Percentiles rank a stretch among this genome's conserved stretches.
Evolutionary conservation across 2,329 filamentous ascomycete species (phyloP).

Genomic region (Magnaporthiopsis poae): DNA sequence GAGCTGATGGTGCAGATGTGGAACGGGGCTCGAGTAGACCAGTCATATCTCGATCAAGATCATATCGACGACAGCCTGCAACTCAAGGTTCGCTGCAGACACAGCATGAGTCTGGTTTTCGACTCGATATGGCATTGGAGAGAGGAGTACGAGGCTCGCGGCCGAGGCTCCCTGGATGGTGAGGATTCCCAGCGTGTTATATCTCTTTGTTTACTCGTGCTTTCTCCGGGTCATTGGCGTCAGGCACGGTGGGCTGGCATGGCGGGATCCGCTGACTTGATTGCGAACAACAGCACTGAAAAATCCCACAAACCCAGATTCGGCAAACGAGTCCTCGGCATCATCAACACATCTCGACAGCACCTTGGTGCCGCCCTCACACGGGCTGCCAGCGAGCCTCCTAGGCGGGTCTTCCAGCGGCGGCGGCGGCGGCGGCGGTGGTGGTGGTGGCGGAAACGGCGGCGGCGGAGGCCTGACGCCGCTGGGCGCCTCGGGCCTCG

Average conservation of each 20-base stretch:
- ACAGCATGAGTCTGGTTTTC: slow-evolving; percentile 77
- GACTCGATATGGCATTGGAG: slow-evolving; percentile 81
- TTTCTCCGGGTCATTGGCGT: background rate
- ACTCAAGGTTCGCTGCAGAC: slow-evolving; percentile 70
- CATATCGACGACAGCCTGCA: slow-evolving; percentile 62
- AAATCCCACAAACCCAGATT: slow-evolving; percentile 78
- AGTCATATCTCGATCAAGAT: slow-evolving; percentile 38
- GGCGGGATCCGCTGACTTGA: background rate
- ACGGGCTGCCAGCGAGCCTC: slow-evolving; percentile 37
- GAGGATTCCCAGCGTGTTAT: slow-evolving; percentile 25
- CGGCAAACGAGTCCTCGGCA: slow-evolving; percentile 61
- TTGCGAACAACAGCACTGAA: slow-evolving; percentile 49
- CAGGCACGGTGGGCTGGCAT: background rate
- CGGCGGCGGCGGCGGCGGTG: background rate
- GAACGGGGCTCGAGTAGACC: slow-evolving; percentile 56
- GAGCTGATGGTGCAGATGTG: slow-evolving; percentile 84
- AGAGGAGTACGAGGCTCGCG: slow-evolving; percentile 65
- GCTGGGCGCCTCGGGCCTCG: slow-evolving; percentile 34
- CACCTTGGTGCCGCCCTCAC: slow-evolving; percentile 43
- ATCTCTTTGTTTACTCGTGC: background rate
- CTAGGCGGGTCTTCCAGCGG: slow-evolving; percentile 34
- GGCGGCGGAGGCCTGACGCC: slow-evolving; percentile 37
- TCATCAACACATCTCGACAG: slow-evolving; percentile 56
- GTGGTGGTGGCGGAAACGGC: slow-evolving; percentile 25
- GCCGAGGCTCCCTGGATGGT: slow-evolving; percentile 62